Conservation (phyloP, 2,329 filamentous ascomycete genomes). For the Tolypocladium nubicola region DNA sequence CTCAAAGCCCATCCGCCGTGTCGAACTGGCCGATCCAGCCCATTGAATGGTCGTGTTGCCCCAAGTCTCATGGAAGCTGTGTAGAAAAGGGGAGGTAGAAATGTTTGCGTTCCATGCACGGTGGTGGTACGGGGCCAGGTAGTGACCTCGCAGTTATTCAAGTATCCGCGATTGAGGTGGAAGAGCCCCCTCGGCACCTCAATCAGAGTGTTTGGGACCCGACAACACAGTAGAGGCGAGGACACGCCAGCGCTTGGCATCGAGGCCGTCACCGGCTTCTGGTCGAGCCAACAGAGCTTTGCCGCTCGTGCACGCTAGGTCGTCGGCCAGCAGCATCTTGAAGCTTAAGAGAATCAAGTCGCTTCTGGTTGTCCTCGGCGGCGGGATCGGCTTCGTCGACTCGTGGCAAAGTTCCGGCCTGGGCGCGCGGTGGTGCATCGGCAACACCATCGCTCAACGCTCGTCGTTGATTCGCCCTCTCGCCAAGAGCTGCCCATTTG, state of each 20-base stretch:
- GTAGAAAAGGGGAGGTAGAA: background rate
- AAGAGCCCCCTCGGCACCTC: background rate
- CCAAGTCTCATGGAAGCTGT: background rate
- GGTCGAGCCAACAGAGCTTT: constrained; percentile 46
- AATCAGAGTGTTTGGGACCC: too few species aligned
- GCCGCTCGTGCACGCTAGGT: constrained; percentile 44
- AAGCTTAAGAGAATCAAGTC: constrained; percentile 80
- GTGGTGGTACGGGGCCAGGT: background rate
- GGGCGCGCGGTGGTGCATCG: constrained; percentile 22
- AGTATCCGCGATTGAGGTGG: background rate
- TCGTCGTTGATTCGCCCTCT: constrained; percentile 66
- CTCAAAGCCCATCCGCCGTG: background rate
- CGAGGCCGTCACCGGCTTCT: constrained; percentile 34
- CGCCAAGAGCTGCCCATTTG: constrained; percentile 79
- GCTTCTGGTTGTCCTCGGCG: constrained; percentile 74
- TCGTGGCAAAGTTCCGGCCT: constrained; percentile 32
- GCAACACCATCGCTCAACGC: constrained; percentile 19
- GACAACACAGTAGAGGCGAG: background rate
- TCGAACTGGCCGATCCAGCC: background rate
- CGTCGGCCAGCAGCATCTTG: constrained; percentile 64
- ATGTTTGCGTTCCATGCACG: background rate
- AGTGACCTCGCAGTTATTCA: background rate
- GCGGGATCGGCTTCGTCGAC: constrained; percentile 70
- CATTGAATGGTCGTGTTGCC: background rate
- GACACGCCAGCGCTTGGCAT: background rate